Percentiles rank a stretch among this genome's conserved stretches.
These are phyloP conservation scores for Rhodotorula graminis DNA, from an alignment of 768 basidiomycete genomes.

Conservation along the genomic window DNA sequence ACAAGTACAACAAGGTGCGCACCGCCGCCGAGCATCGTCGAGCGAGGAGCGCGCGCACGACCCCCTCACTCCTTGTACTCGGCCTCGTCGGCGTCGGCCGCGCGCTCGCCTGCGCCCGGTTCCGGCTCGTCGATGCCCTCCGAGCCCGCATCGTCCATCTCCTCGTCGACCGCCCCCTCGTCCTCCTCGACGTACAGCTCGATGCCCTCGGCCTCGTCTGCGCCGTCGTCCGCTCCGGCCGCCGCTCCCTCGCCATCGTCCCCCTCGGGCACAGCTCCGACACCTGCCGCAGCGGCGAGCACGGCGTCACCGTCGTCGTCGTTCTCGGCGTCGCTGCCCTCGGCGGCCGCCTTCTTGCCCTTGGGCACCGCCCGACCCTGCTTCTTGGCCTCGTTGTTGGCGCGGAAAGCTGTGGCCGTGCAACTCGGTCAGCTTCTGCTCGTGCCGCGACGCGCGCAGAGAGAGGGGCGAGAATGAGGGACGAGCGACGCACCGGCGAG, in stretches of 20 bases:
- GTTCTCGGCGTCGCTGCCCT: conserved; percentile 51
- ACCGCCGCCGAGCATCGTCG: too few species aligned
- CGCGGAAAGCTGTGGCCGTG: conserved; percentile 7
- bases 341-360: not conserved
- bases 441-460: not conserved
- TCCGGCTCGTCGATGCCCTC: conserved; percentile 13
- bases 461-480: not conserved
- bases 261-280: conserved; percentile 48
- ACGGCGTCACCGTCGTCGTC: conserved; percentile 52
- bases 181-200: conserved; percentile 34
- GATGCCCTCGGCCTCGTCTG: conserved; percentile 22
- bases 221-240: conserved; percentile 50
- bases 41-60: not conserved
- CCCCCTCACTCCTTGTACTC: not conserved
- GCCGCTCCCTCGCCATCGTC: conserved; percentile 49
- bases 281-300: conserved; percentile 34
- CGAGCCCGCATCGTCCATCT: conserved; percentile 1
- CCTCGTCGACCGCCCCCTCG: conserved; percentile 8
- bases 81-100: conserved; percentile 1
- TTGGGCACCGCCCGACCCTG: not conserved
- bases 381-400: conserved; percentile 8
- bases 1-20: not conserved
- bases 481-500: conserved; percentile 36
- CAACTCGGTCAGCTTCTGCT: not conserved
- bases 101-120: not conserved